Percentiles rank a stretch among this genome's conserved stretches.
Conservation (phyloP, 768 basidiomycete genomes). For the Psilocybe azurescens region DNA sequence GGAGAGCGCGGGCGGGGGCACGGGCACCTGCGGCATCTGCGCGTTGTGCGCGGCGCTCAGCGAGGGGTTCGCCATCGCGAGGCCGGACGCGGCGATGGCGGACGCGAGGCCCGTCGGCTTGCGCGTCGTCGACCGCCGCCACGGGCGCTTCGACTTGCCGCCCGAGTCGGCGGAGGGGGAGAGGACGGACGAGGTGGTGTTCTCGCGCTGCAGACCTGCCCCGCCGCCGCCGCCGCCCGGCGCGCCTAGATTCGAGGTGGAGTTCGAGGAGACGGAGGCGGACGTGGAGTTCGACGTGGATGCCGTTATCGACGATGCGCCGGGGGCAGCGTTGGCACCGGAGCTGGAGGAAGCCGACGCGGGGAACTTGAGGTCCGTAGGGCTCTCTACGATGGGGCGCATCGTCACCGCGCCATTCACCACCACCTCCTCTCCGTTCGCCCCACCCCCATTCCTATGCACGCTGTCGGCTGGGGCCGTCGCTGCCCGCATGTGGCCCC, state of each 20-base stretch:
- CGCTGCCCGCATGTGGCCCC: conserved; percentile 31
- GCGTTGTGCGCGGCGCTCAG: conserved; percentile 53
- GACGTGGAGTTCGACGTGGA: not conserved
- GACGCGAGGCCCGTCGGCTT: conserved; percentile 68
- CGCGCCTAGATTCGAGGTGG: not conserved
- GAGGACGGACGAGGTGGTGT: conserved; percentile 11
- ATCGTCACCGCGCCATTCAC: conserved; percentile 26
- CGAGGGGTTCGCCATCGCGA: conserved; percentile 67
- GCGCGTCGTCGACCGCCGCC: conserved; percentile 45
- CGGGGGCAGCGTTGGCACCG: conserved; percentile 6
- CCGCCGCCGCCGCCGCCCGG: not conserved
- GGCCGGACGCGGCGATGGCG: conserved; percentile 68
- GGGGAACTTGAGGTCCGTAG: conserved; percentile 40
- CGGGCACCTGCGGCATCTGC: conserved; percentile 30
- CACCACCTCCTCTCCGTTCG: not conserved
- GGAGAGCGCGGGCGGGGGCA: conserved; percentile 20
- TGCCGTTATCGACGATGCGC: conserved; percentile 17
- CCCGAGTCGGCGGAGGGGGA: conserved; percentile 10
- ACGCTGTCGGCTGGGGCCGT: conserved; percentile 28
- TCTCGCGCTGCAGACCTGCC: conserved; percentile 14
- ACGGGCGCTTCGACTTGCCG: conserved; percentile 41
- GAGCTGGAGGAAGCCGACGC: conserved; percentile 12
- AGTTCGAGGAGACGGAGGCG: conserved; percentile 1
- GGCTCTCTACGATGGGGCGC: conserved; percentile 50
- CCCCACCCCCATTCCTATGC: not conserved